Percentiles rank a stretch among this genome's conserved stretches.
Conservation (phyloP, 192 early-diverging fungal species). For the Rhizoclosmatium globosum region DNA sequence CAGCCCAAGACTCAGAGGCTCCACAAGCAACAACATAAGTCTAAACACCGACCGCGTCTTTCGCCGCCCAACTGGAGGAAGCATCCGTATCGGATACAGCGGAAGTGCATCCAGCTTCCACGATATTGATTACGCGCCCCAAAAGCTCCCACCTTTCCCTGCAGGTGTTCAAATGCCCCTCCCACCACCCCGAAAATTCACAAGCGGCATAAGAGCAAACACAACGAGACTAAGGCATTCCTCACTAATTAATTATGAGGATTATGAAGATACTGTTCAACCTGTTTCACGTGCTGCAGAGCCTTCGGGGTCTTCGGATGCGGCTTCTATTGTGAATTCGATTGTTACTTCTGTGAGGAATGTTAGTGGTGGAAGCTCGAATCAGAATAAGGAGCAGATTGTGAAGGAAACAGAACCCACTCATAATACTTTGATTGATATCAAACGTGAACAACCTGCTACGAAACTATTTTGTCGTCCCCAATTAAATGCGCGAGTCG, state of each 20-base stretch:
- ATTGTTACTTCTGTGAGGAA: neutral
- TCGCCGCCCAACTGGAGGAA: neutral
- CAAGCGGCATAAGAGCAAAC: neutral
- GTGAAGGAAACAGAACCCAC: neutral
- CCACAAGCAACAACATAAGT: neutral
- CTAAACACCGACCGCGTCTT: neutral
- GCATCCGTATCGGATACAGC: neutral
- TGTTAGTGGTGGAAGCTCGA: neutral
- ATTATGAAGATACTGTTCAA: neutral
- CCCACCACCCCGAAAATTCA: constrained; percentile 3
- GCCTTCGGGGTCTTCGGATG: neutral
- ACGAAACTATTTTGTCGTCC: neutral
- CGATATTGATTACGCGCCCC: neutral
- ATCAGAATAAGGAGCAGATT: neutral
- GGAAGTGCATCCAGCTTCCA: neutral
- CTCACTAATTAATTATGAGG: neutral
- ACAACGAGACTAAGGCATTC: neutral
- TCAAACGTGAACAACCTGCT: neutral
- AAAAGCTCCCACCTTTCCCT: neutral
- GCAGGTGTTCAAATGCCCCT: neutral
- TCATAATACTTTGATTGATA: neutral
- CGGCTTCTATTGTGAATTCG: constrained; percentile 1
- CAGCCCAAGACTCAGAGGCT: neutral
- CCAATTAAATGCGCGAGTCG: neutral
- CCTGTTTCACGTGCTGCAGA: neutral